Evolutionary conservation across 768 basidiomycete species (phyloP).

Genomic region (Zangia roseola): DNA sequence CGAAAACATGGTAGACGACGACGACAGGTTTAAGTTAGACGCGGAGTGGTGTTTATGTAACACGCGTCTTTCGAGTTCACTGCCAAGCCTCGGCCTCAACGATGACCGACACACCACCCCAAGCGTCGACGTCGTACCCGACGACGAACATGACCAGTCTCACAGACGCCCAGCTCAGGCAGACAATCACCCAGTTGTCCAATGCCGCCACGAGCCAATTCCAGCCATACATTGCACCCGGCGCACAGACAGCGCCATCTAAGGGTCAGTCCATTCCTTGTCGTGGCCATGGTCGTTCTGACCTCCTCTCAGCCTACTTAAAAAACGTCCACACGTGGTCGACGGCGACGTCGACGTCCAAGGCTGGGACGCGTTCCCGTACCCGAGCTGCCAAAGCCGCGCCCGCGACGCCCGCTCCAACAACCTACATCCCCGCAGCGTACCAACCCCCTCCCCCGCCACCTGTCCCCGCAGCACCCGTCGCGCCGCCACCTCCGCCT

Average conservation of each 20-base stretch:
- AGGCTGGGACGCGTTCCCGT: slow-evolving; percentile 40
- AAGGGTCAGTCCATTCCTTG: slow-evolving; percentile 22
- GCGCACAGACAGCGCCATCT: slow-evolving; percentile 28
- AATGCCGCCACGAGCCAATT: slow-evolving; percentile 38
- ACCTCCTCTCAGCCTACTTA: slow-evolving; percentile 46
- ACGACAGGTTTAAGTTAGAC: too few relatives aligned
- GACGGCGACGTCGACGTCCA: slow-evolving; percentile 49
- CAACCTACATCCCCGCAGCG: slow-evolving; percentile 35
- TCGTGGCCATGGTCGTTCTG: slow-evolving; percentile 14
- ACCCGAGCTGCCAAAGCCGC: slow-evolving; percentile 37
- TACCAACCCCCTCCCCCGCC: slow-evolving; percentile 38
- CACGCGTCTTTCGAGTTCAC: slow-evolving; percentile 15
- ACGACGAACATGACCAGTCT: slow-evolving; percentile 42
- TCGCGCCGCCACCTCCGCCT: slow-evolving; percentile 34
- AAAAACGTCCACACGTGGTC: slow-evolving; percentile 76
- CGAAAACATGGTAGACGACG: slow-evolving; percentile 19
- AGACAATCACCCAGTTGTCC: slow-evolving; percentile 56
- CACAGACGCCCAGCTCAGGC: slow-evolving; percentile 61
- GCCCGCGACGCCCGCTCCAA: slow-evolving; percentile 37
- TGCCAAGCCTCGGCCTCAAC: background rate
- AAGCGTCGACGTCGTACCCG: slow-evolving; percentile 31
- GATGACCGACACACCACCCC: slow-evolving; percentile 30
- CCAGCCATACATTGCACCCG: slow-evolving; percentile 32
- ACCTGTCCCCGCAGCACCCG: slow-evolving; percentile 26
- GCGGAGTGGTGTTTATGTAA: slow-evolving; percentile 22